Evolutionary conservation across 306 rosid species (phyloP), one percentile per base, ranked within the genome.

Genomic region (Quercus variabilis): DNA sequence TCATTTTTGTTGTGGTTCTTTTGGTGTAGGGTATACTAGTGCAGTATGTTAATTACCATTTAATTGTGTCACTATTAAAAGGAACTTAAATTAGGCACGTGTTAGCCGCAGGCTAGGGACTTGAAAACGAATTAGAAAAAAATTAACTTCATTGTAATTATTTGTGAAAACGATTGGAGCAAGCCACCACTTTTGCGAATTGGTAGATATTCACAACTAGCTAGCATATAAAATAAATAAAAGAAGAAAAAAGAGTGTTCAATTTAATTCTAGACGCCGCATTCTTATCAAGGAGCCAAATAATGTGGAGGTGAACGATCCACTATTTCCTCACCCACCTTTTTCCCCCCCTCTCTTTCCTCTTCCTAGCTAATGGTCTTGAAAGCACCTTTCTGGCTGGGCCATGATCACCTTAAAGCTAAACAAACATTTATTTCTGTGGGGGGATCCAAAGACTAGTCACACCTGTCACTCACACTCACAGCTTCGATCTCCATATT

Each of bases 81-180:
- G 52, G 55, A 62, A 46, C 31, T n/a, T 51, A 41, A 41, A 7
- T 41, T 62, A 8, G 54, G 38, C 54, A 71, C n/a, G 71, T 75
- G 73, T 55, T 64, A 55, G 52, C 59, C 70, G 69, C 74, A 67
- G 64, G 67, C 70, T 12, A 15, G 38, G 55, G 69, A 76, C 56
- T 46, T 30, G 38, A 57, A 74, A 68, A 55, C 17, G 46, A 19
- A 69, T 35, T 56, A 23, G 80, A 77, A 26, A 26, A n/a, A n/a
- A 25, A 18, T 23, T 23, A 23, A 19, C 46, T 56, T 51, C 78
- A 75, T 12, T 10, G 54, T 51, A 75, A 60, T 75, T 75, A 73
- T 30, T 28, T 20, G 13, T 43, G 84, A 80, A 79, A 76, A 72
- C 23, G 87, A 84, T 80, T 12, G 79, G 56, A 21, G 31, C 12